These are phyloP conservation scores for Linanthus parryae DNA, from an alignment of 148 eudicot genomes.

Conservation along the genomic window DNA sequence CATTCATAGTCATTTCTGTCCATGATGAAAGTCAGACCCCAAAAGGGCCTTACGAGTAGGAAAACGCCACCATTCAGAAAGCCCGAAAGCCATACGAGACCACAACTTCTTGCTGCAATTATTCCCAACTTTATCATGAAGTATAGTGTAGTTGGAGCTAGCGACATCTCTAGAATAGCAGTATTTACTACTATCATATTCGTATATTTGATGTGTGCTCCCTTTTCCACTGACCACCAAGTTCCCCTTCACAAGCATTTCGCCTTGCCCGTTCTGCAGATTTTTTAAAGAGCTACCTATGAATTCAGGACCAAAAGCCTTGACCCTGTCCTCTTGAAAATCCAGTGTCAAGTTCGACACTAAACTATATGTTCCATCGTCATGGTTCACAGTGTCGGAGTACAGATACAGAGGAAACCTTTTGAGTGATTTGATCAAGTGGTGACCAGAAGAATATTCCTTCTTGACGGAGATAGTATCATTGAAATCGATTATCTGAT, in stretches of 20 bases:
- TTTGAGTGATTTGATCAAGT: constrained; percentile 24
- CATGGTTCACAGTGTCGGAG: constrained; percentile 32
- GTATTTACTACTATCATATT: constrained; percentile 22
- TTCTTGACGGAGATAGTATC: constrained; percentile 24
- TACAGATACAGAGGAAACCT: constrained; percentile 44
- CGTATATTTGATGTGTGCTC: constrained; percentile 53
- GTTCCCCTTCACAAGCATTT: constrained; percentile 49
- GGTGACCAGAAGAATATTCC: constrained; percentile 18
- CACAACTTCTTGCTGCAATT: constrained; percentile 24
- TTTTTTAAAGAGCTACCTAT: constrained; percentile 35
- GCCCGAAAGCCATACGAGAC: constrained; percentile 7
- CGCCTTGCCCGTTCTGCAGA: constrained; percentile 50
- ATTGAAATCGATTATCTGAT: constrained; percentile 54
- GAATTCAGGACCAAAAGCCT: constrained; percentile 10
- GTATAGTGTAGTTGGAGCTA: constrained; percentile 69
- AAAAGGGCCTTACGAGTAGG: constrained; percentile 11
- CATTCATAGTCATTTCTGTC: neutral
- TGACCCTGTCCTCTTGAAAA: constrained; percentile 29
- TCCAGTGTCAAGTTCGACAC: constrained; percentile 45
- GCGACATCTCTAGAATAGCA: constrained; percentile 69
- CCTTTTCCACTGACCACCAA: constrained; percentile 60
- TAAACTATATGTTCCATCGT: constrained; percentile 24
- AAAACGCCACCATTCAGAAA: constrained; percentile 9
- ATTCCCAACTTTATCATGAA: constrained; percentile 41
- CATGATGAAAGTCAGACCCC: neutral